Conservation (phyloP, 2,329 filamentous ascomycete species). For the Penicillium hesseltinei region DNA sequence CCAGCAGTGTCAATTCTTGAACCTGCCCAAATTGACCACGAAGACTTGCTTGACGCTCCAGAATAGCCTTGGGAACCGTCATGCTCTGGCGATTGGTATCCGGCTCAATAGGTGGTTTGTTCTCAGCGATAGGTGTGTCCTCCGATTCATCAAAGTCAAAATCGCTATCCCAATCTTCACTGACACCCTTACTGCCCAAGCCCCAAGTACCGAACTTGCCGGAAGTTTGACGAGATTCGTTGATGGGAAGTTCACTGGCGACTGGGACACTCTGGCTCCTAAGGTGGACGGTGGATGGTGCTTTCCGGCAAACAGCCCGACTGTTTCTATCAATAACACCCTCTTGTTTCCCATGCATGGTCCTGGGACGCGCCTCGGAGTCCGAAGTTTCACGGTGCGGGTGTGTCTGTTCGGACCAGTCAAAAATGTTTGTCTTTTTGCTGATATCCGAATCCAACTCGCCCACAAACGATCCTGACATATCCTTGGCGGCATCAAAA, state of each 20-base stretch:
- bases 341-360: constrained; percentile 63
- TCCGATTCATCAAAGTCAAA: constrained; percentile 62
- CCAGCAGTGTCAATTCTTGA: constrained; percentile 62
- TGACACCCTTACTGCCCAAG: constrained; percentile 64
- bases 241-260: constrained; percentile 50
- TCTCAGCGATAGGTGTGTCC: constrained; percentile 46
- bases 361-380: constrained; percentile 57
- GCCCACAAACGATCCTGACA: constrained; percentile 11
- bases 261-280: constrained; percentile 66
- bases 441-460: constrained; percentile 36
- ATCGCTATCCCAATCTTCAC: constrained; percentile 68
- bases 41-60: constrained; percentile 64
- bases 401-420: constrained; percentile 62
- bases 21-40: constrained; percentile 64
- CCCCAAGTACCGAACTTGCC: constrained; percentile 66
- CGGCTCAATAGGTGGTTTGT: constrained; percentile 28
- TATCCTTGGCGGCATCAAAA: constrained; percentile 3
- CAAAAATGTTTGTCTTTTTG: constrained; percentile 58
- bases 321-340: constrained; percentile 54
- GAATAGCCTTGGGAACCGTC: constrained; percentile 59
- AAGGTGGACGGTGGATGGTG: constrained; percentile 59
- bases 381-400: constrained; percentile 53
- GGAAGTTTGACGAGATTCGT: constrained; percentile 51
- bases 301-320: constrained; percentile 56
- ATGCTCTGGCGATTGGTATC: constrained; percentile 33